A percentile compares a stretch with the other conserved stretches of the same genome.
phyloP scores from a whole-genome alignment of 129 eudicot species.

The Kitagawia praeruptora region DNA sequence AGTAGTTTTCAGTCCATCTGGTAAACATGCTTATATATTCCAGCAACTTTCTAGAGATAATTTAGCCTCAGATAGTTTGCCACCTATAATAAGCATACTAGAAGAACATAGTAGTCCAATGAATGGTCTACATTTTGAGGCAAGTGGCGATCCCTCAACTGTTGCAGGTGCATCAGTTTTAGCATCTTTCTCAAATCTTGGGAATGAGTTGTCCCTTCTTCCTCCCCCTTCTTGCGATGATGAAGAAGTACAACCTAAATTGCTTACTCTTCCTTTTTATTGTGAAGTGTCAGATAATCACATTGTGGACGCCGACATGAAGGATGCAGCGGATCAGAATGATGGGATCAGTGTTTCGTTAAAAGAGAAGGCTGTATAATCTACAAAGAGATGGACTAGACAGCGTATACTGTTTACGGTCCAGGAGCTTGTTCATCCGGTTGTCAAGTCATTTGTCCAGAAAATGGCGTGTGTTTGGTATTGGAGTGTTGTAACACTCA shows the following conservation, averaged over 20 bases:
- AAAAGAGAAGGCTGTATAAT: conserved; percentile 32
- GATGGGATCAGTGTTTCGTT: conserved; percentile 29
- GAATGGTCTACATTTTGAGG: conserved; percentile 50
- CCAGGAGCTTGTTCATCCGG: no score
- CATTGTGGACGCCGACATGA: conserved; percentile 48
- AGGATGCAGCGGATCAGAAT: conserved; percentile 41
- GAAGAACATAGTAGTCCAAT: conserved; percentile 59
- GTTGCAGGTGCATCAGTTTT: conserved; percentile 89
- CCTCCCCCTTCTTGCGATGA: conserved; percentile 58
- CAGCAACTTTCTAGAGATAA: conserved; percentile 51
- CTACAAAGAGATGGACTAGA: no score
- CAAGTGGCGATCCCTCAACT: conserved; percentile 70
- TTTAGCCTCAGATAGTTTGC: conserved; percentile 31
- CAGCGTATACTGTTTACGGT: no score
- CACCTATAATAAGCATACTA: conserved; percentile 55
- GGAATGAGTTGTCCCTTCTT: conserved; percentile 51
- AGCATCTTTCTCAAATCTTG: conserved; percentile 57
- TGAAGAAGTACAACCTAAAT: conserved; percentile 49
- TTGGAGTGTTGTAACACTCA: no score
- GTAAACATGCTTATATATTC: conserved; percentile 72
- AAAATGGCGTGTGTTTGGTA: no score
- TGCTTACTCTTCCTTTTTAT: conserved; percentile 38
- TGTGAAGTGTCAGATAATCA: conserved; percentile 45
- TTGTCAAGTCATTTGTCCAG: no score
- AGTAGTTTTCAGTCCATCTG: conserved; percentile 68